These are phyloP conservation scores for Fusarium protoensiforme DNA, from an alignment of 2,329 filamentous ascomycete species.

Conservation along the genomic window DNA sequence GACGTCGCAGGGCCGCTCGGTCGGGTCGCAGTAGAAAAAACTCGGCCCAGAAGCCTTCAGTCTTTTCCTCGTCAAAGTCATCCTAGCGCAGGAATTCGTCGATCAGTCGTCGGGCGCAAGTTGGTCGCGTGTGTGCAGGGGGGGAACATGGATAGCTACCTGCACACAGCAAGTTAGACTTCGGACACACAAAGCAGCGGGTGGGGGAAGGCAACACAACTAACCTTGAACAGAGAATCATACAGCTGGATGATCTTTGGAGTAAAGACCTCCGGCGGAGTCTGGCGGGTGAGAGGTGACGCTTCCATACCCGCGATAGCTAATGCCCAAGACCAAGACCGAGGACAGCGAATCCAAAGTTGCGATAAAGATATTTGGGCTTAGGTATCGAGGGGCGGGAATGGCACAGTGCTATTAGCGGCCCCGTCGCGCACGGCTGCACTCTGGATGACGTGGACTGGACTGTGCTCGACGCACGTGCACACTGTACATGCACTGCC, in stretches of 20 bases:
- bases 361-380: slow-evolving; percentile 32
- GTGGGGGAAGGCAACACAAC: too few relatives aligned
- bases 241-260: slow-evolving; percentile 95
- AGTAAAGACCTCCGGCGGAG: slow-evolving; percentile 88
- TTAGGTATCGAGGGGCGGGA: slow-evolving; percentile 12
- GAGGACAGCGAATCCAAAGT: slow-evolving; percentile 8
- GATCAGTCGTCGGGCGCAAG: slow-evolving; percentile 45
- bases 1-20: slow-evolving; percentile 70
- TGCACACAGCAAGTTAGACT: background rate
- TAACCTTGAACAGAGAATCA: slow-evolving; percentile 81
- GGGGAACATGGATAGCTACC: background rate
- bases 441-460: background rate
- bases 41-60: slow-evolving; percentile 95
- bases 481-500: background rate
- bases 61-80: slow-evolving; percentile 74
- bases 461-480: background rate
- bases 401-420: slow-evolving; percentile 16
- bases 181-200: too few relatives aligned
- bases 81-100: slow-evolving; percentile 56
- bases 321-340: slow-evolving; percentile 2
- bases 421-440: background rate
- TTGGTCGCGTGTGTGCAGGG: slow-evolving; percentile 17
- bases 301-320: slow-evolving; percentile 73
- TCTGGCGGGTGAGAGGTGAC: slow-evolving; percentile 93
- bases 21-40: slow-evolving; percentile 93